A percentile compares a stretch with the other conserved stretches of the same genome.
Conservation (phyloP, 2,329 filamentous ascomycete species). For the Leptosphaerulina australis region DNA sequence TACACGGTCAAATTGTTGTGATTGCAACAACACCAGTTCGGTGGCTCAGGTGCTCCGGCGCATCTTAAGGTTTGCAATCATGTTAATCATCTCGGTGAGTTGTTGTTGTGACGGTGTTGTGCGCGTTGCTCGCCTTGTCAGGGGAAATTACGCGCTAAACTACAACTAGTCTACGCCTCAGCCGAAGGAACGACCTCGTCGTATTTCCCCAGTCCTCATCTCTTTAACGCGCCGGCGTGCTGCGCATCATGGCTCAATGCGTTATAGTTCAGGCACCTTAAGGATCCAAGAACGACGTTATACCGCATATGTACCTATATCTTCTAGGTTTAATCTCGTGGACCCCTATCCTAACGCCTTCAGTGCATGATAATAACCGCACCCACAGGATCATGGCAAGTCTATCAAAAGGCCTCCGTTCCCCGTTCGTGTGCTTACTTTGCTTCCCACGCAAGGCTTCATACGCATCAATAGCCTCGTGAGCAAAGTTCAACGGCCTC, state of each 20-base stretch:
- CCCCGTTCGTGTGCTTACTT: constrained; percentile 26
- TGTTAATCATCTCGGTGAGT: constrained; percentile 2
- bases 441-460: constrained; percentile 42
- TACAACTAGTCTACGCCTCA: constrained; percentile 12
- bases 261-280: constrained; percentile 23
- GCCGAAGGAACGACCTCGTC: constrained; percentile 14
- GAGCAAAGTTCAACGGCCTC: constrained; percentile 41
- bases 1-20: background rate
- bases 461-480: constrained; percentile 43
- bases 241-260: constrained; percentile 35
- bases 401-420: constrained; percentile 39
- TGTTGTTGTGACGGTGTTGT: constrained; percentile 2
- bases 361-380: constrained; percentile 19
- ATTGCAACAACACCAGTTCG: background rate
- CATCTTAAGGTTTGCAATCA: background rate
- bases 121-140: background rate
- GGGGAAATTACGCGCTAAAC: constrained; percentile 18
- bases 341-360: constrained; percentile 43
- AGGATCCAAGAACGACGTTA: constrained; percentile 22
- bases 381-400: constrained; percentile 28
- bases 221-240: constrained; percentile 14
- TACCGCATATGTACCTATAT: constrained; percentile 34
- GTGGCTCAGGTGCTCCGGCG: background rate
- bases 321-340: constrained; percentile 34
- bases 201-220: constrained; percentile 20